phyloP scores from a whole-genome alignment of 495 filamentous ascomycete species.

The Collariella sp. region DNA sequence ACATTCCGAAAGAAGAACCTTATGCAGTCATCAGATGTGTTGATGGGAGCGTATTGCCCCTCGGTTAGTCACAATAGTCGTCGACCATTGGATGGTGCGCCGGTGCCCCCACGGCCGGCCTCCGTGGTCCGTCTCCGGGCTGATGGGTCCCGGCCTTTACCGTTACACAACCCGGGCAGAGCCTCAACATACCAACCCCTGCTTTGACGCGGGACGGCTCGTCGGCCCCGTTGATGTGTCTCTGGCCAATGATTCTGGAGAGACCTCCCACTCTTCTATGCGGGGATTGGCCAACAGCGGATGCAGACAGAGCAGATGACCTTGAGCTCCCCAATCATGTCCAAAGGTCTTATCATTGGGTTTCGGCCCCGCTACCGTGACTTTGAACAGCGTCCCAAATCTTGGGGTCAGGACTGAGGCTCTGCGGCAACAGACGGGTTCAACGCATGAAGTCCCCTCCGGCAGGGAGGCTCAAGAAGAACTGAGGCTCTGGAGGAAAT shows the following conservation, averaged over 20 bases:
- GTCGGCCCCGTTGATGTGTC: neutral
- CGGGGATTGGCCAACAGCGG: neutral
- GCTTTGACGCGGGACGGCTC: neutral
- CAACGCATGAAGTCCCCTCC: neutral
- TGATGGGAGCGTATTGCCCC: neutral
- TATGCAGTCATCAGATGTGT: neutral
- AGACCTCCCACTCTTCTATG: too few species aligned
- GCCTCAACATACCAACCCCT: neutral
- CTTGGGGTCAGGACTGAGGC: constrained; percentile 1
- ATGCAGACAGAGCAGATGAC: neutral
- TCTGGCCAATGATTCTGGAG: neutral
- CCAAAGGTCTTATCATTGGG: neutral
- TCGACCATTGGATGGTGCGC: neutral
- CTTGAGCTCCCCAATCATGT: neutral
- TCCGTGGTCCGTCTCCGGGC: neutral
- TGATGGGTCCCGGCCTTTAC: neutral
- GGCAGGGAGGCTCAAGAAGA: too few species aligned
- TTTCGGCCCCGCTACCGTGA: neutral
- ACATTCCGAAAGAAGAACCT: too few species aligned
- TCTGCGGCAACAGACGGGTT: constrained; percentile 13
- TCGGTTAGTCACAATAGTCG: neutral
- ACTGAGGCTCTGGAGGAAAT: constrained; percentile 1
- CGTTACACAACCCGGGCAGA: neutral
- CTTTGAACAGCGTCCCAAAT: neutral
- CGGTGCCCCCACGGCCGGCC: neutral